phyloP scores from a whole-genome alignment of 2,329 filamentous ascomycete genomes.

The Neofusicoccum parvum region DNA sequence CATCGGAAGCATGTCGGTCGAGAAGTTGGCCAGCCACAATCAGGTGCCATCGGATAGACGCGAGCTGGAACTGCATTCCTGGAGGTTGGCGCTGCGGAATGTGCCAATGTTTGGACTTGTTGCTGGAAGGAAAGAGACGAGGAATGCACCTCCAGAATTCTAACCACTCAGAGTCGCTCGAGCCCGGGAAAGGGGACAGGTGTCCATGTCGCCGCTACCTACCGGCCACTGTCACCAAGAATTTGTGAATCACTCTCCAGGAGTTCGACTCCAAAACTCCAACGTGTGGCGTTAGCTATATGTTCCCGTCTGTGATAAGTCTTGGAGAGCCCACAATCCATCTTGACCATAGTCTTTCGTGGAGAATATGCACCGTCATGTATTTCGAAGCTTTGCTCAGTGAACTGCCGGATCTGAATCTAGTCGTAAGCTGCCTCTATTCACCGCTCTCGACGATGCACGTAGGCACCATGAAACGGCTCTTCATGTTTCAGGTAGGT shows the following conservation, averaged over 20 bases:
- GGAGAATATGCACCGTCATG: no score
- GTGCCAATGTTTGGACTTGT: neutral
- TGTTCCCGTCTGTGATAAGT: no score
- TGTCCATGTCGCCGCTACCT: neutral
- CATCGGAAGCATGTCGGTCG: no score
- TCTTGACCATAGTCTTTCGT: no score
- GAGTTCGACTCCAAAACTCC: no score
- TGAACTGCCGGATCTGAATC: no score
- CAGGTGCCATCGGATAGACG: neutral
- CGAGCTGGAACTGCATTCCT: slow-evolving; percentile 1
- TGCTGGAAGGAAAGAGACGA: neutral
- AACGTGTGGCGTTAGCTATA: neutral
- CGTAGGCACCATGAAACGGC: neutral
- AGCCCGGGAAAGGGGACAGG: no score
- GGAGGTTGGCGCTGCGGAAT: neutral
- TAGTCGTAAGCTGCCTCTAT: no score
- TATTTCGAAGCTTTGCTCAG: no score
- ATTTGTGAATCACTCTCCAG: neutral
- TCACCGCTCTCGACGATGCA: no score
- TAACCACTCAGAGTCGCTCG: neutral
- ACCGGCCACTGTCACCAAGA: neutral
- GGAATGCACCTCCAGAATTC: neutral
- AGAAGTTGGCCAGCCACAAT: neutral
- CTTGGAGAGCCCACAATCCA: no score
- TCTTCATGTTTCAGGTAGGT: neutral